Conservation (phyloP, 306 rosid species). For the Vigna reflexopilosa region DNA sequence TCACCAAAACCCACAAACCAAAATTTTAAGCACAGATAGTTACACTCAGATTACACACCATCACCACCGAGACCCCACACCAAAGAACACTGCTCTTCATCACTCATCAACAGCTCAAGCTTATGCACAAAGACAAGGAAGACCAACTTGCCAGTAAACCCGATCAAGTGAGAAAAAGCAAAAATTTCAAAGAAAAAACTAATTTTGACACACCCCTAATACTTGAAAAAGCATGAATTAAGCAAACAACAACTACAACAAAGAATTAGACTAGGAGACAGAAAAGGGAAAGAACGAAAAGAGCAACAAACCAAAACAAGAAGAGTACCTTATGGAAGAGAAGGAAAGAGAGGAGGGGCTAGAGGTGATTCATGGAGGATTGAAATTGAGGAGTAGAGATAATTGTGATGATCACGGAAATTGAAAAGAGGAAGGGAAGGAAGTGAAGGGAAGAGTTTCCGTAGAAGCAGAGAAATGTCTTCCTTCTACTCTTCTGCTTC, state of each 20-base stretch:
- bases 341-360: slow-evolving; percentile 21
- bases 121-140: slow-evolving; percentile 44
- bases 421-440: slow-evolving; percentile 44
- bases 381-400: slow-evolving; percentile 37
- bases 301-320: background rate
- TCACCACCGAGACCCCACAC: slow-evolving; percentile 46
- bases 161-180: slow-evolving; percentile 42
- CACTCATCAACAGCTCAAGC: slow-evolving; percentile 34
- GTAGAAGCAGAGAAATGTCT: slow-evolving; percentile 89
- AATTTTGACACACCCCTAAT: slow-evolving; percentile 40
- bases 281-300: background rate
- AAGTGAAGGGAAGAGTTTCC: slow-evolving; percentile 53
- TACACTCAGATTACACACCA: slow-evolving; percentile 43
- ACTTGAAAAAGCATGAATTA: slow-evolving; percentile 32
- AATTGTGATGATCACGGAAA: slow-evolving; percentile 52
- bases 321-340: slow-evolving; percentile 44
- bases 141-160: slow-evolving; percentile 46
- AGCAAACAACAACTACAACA: no score
- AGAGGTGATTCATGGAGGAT: slow-evolving; percentile 50
- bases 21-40: background rate
- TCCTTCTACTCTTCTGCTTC: slow-evolving; percentile 92
- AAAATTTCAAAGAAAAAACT: slow-evolving; percentile 12
- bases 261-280: background rate
- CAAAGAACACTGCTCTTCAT: slow-evolving; percentile 34
- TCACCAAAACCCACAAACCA: slow-evolving; percentile 9